phyloP scores from a whole-genome alignment of 176 grass and related monocot genomes.

The Oryza officinalis region DNA sequence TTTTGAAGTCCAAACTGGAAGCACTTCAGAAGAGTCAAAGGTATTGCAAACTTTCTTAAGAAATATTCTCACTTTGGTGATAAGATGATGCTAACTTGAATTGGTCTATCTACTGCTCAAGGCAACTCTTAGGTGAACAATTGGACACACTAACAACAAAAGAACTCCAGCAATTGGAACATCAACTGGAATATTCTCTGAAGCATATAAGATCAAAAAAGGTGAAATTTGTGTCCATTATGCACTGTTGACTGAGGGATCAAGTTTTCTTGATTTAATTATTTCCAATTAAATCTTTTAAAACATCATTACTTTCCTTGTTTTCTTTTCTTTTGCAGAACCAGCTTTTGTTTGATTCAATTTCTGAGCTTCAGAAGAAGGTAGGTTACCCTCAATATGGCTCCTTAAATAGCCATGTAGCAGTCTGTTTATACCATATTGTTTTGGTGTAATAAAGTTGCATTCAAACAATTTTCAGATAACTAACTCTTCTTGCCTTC shows the following conservation, averaged over 20 bases:
- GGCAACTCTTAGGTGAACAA: conserved; percentile 86
- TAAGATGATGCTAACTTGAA: background rate
- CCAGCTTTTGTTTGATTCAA: conserved; percentile 62
- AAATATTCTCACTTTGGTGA: conserved; percentile 19
- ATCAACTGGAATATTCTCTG: conserved; percentile 76
- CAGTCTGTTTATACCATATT: background rate
- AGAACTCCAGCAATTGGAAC: conserved; percentile 88
- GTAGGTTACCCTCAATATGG: conserved; percentile 35
- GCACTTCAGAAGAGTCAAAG: conserved; percentile 77
- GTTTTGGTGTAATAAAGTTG: background rate
- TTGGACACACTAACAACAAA: conserved; percentile 59
- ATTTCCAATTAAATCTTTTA: conserved; percentile 15
- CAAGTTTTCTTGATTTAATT: conserved; percentile 10
- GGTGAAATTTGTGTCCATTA: conserved; percentile 42
- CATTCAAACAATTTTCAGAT: background rate
- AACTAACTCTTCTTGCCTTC: background rate
- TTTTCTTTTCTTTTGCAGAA: conserved; percentile 51
- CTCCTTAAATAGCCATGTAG: background rate
- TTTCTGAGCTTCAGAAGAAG: conserved; percentile 78
- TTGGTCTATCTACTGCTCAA: conserved; percentile 30
- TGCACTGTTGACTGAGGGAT: background rate
- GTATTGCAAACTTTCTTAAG: conserved; percentile 30
- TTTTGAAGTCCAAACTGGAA: conserved; percentile 65
- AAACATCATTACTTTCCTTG: conserved; percentile 3
- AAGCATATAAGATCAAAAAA: conserved; percentile 89